phyloP scores from a whole-genome alignment of 495 filamentous ascomycete species.

The Pseudevernia furfuracea region DNA sequence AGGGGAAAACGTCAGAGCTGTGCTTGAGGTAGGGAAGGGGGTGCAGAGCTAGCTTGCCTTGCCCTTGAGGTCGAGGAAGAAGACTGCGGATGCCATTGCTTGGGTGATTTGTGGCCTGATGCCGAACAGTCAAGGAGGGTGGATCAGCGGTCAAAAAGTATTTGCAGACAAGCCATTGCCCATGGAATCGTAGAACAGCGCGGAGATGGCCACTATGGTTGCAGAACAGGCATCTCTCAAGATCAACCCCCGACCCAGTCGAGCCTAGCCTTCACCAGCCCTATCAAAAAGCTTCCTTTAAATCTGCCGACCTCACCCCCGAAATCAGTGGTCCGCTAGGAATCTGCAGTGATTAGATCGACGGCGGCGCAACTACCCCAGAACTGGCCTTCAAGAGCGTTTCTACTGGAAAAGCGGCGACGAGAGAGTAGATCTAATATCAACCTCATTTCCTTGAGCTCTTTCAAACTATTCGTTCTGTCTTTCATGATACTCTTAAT shows the following conservation, averaged over 20 bases:
- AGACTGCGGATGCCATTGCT: slow-evolving; percentile 92
- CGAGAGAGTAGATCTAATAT: no score
- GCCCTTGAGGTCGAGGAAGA: slow-evolving; percentile 99
- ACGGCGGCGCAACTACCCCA: no score
- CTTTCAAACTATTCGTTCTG: no score
- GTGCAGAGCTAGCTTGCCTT: slow-evolving; percentile 57
- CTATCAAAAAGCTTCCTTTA: not conserved
- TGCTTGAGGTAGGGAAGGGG: slow-evolving; percentile 6
- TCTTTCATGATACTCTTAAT: no score
- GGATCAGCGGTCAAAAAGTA: not conserved
- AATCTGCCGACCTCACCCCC: no score
- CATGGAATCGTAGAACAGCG: not conserved
- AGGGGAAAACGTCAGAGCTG: slow-evolving; percentile 30
- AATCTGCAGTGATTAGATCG: no score
- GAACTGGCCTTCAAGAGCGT: no score
- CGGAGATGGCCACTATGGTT: not conserved
- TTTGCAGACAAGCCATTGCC: slow-evolving; percentile 1
- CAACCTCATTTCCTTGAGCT: no score
- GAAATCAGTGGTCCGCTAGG: no score
- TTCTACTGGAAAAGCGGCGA: no score
- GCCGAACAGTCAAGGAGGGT: not conserved
- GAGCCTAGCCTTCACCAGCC: slow-evolving; percentile 30
- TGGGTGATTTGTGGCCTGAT: slow-evolving; percentile 19
- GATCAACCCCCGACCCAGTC: slow-evolving; percentile 22
- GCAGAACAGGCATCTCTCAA: not conserved